Percentiles rank a stretch among this genome's conserved stretches.
These are phyloP conservation scores for Sugiyamaella xylanicola DNA, from an alignment of 1,139 yeast genomes.

Conservation along the genomic window DNA sequence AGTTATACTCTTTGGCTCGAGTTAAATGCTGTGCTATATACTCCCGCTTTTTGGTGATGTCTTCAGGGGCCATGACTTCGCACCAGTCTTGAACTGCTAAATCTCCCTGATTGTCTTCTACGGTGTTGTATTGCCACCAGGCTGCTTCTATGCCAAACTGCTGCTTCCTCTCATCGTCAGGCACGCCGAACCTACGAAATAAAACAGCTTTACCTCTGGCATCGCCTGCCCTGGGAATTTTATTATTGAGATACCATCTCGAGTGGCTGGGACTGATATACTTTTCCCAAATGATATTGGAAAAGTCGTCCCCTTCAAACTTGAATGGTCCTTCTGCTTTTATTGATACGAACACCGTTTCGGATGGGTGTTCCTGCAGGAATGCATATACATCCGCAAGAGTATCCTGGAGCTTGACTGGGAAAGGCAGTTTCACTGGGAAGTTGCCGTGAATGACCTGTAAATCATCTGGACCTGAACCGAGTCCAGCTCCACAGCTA, in stretches of 20 bases:
- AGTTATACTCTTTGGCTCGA: conserved; percentile 56
- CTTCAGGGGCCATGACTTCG: conserved; percentile 59
- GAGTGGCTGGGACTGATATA: conserved; percentile 56
- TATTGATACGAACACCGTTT: conserved; percentile 66
- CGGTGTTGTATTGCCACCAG: conserved; percentile 65
- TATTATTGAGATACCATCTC: conserved; percentile 62
- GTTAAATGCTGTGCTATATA: conserved; percentile 60
- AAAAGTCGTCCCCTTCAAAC: conserved; percentile 50
- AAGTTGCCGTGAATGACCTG: conserved; percentile 77
- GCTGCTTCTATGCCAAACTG: conserved; percentile 68
- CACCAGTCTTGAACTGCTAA: conserved; percentile 76
- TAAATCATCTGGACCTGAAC: conserved; percentile 48
- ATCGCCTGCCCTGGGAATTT: conserved; percentile 61
- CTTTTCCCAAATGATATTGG: conserved; percentile 62
- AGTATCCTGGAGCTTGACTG: conserved; percentile 52
- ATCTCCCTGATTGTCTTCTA: conserved; percentile 64
- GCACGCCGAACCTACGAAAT: conserved; percentile 69
- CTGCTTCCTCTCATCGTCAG: conserved; percentile 34
- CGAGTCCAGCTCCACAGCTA: conserved; percentile 10
- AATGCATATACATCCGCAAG: conserved; percentile 63
- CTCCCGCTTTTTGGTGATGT: conserved; percentile 58
- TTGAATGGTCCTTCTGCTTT: conserved; percentile 68
- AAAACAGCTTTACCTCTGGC: conserved; percentile 67
- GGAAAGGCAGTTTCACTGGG: conserved; percentile 68
- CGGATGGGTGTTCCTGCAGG: conserved; percentile 55